Evolutionary conservation across 768 basidiomycete genomes (phyloP).

Genomic region (Kwoniella europaea): DNA sequence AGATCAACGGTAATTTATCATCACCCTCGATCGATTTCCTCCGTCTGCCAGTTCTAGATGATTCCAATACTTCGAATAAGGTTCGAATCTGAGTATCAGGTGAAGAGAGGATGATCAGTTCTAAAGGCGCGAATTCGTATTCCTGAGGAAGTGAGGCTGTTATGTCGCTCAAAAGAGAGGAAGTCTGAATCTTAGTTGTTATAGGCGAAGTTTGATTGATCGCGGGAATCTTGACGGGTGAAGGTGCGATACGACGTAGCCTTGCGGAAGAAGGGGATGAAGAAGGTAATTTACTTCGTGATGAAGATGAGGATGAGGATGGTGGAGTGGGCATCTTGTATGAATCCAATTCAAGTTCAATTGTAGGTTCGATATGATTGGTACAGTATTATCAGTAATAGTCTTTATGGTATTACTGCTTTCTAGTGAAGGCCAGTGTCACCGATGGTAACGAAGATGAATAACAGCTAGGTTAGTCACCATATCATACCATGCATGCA

Average conservation of each 20-base stretch:
- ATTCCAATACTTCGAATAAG: slow-evolving; percentile 19
- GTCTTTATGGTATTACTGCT: too few relatives aligned
- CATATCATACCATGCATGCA: too few relatives aligned
- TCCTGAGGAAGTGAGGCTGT: slow-evolving; percentile 3
- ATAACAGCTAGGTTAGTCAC: too few relatives aligned
- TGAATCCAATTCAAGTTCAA: background rate
- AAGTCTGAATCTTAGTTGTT: background rate
- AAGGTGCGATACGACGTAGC: slow-evolving; percentile 40
- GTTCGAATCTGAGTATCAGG: slow-evolving; percentile 22
- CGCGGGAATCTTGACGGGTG: slow-evolving; percentile 41
- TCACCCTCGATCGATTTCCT: slow-evolving; percentile 1
- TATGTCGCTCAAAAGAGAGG: slow-evolving; percentile 5
- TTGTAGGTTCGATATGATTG: too few relatives aligned
- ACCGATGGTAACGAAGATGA: too few relatives aligned
- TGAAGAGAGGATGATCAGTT: slow-evolving; percentile 14
- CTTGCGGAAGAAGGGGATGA: slow-evolving; percentile 32
- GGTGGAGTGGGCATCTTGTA: slow-evolving; percentile 19
- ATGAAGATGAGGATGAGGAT: background rate
- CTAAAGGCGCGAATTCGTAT: slow-evolving; percentile 23
- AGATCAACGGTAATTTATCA: slow-evolving; percentile 25
- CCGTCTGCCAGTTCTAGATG: background rate
- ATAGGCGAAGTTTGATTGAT: slow-evolving; percentile 11
- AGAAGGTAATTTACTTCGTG: slow-evolving; percentile 16
- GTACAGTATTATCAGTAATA: too few relatives aligned
- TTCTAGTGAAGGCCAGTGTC: too few relatives aligned